These are phyloP conservation scores for Backusella liffmaniae DNA, from an alignment of 192 early-diverging fungal species.

Conservation along the genomic window DNA sequence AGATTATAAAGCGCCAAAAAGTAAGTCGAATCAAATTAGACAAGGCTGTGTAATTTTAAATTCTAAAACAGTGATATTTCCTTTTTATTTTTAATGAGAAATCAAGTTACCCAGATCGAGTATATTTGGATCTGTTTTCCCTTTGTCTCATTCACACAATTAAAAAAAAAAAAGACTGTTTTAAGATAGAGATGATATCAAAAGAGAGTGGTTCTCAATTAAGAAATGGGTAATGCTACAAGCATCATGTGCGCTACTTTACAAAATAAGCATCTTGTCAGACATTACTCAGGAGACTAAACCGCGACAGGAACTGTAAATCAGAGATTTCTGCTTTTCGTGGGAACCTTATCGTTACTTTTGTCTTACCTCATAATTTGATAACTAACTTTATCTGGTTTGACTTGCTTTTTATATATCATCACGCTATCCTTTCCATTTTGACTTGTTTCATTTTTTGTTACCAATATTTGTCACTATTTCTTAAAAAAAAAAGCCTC, in stretches of 20 bases:
- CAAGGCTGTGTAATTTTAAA: not conserved
- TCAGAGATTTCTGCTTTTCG: not conserved
- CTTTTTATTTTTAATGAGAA: not conserved
- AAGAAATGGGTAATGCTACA: not conserved
- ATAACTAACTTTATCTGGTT: slow-evolving; percentile 8
- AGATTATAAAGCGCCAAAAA: not conserved
- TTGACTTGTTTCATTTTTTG: slow-evolving; percentile 2
- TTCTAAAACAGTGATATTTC: slow-evolving; percentile 2
- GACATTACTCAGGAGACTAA: slow-evolving; percentile 1
- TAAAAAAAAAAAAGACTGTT: not conserved
- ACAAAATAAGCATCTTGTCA: not conserved
- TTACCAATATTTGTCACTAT: not conserved
- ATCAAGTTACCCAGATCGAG: not conserved
- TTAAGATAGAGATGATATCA: not conserved
- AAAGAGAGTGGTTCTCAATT: not conserved
- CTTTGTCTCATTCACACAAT: not conserved
- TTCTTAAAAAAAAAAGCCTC: not conserved
- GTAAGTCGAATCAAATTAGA: slow-evolving; percentile 4
- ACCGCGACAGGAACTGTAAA: not conserved
- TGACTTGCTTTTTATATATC: not conserved
- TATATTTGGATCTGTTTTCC: not conserved
- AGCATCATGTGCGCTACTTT: not conserved
- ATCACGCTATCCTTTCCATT: not conserved
- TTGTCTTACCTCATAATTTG: not conserved
- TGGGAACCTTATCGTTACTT: not conserved